Evolutionary conservation across 768 basidiomycete genomes (phyloP), one percentile per base, ranked within the genome.

Genomic region (Pleurotus ostreatus): DNA sequence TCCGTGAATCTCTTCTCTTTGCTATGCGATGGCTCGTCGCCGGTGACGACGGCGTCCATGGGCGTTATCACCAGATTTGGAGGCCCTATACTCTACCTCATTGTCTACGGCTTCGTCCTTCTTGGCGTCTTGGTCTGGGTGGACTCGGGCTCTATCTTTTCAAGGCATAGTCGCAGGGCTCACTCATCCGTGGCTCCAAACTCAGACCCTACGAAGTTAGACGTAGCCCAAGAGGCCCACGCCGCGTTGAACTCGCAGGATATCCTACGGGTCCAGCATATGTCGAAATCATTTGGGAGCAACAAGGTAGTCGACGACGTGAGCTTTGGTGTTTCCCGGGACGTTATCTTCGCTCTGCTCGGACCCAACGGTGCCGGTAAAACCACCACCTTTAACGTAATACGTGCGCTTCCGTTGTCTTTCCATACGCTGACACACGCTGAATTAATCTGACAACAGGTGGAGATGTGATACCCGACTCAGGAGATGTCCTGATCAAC

Each of bases 341-440:
- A 88, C 46, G 85, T 83, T 3, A 47, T 87, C n/a, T 88, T 89
- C 60, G 88, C 85, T 4, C 68, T 92, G 59, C 74, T 92, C 13
- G 90, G 90, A 1, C 90, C 90, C 1, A 92, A 92, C 60, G 90
- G 90, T 5, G 90, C 89, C 7, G 89, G 90, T 0, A 92, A 92
- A 69, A 91, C 88, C 9, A 90, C 90, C 0, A 86, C 84, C 0
- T 89, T 92, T 68, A 88, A 89, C 59, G 79, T 89, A 64, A 90
- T 92, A 57, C 84, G 88, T 87, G 62, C 56, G 20, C 20, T 20
- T 20, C 20, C 20, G 20, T 20, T 20, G 20, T 20, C 20, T 20
- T 20, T 20, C 20, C 20, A 20, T 2, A 20, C 20, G 20, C 20
- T 20, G 20, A 20, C 13, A 16, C 46, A 11, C 3, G 22, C 46